phyloP scores from a whole-genome alignment of 129 eudicot species.

The Artemisia annua region DNA sequence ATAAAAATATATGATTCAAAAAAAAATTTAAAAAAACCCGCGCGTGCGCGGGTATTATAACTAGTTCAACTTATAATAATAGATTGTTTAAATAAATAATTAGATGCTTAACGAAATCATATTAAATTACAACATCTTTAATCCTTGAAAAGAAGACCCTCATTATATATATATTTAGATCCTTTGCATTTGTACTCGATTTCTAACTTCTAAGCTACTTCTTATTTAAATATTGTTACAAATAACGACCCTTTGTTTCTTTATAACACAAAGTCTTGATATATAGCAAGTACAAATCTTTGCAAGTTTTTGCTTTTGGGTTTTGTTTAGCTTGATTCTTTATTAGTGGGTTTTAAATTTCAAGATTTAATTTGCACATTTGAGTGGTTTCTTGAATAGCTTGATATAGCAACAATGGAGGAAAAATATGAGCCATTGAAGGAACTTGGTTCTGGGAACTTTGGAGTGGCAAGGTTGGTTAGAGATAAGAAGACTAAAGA shows the following conservation, averaged over 20 bases:
- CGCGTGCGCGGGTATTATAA: too few relatives aligned
- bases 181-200: conserved; percentile 36
- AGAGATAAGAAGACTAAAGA: conserved; percentile 54
- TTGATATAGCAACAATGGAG: conserved; percentile 39
- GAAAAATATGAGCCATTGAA: conserved; percentile 60
- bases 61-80: conserved; percentile 36
- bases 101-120: conserved; percentile 37
- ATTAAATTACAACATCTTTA: conserved; percentile 12
- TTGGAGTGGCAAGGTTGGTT: conserved; percentile 60
- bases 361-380: conserved; percentile 20
- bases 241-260: conserved; percentile 28
- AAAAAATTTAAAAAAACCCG: too few relatives aligned
- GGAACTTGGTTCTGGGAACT: conserved; percentile 66
- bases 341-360: conserved; percentile 18
- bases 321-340: conserved; percentile 15
- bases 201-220: conserved; percentile 43
- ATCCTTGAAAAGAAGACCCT: conserved; percentile 23
- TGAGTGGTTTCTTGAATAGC: conserved; percentile 27
- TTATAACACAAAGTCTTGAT: conserved; percentile 23
- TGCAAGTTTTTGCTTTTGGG: conserved; percentile 17
- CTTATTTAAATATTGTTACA: conserved; percentile 12
- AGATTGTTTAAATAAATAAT: conserved; percentile 23
- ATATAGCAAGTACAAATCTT: conserved; percentile 9
- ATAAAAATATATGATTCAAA: too few relatives aligned
- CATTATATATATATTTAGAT: conserved; percentile 6